Evolutionary conservation across 768 basidiomycete species (phyloP).

Genomic region (Leccinum rimulosum): DNA sequence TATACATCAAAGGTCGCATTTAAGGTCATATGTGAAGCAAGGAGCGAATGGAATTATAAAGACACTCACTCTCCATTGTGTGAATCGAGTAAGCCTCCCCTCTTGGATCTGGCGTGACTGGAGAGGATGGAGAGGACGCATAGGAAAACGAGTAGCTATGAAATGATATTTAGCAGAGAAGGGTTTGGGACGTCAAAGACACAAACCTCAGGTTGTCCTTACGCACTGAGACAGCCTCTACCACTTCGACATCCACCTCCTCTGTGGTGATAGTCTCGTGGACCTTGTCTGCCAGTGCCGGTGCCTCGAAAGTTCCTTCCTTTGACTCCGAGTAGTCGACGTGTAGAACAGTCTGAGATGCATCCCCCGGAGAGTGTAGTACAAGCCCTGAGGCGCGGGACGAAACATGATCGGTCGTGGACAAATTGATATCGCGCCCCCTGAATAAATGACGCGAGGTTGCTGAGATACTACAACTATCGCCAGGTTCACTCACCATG

Average conservation of each 20-base stretch:
- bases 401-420: neutral
- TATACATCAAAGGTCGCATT: neutral
- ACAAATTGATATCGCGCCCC: neutral
- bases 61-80: neutral
- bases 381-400: neutral
- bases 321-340: neutral
- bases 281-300: too few relatives aligned
- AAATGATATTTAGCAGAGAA: neutral
- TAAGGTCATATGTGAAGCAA: neutral
- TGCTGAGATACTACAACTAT: neutral
- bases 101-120: neutral
- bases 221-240: neutral
- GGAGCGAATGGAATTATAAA: neutral
- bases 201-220: neutral
- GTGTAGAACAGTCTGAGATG: neutral
- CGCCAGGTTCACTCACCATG: slow-evolving; percentile 6
- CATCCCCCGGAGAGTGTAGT: neutral
- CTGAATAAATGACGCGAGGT: slow-evolving; percentile 1
- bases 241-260: neutral
- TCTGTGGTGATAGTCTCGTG: neutral
- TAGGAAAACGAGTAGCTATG: neutral
- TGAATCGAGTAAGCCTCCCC: neutral
- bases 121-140: neutral
- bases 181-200: neutral
- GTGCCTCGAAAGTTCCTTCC: neutral